phyloP scores from a whole-genome alignment of 2,329 filamentous ascomycete species.

The Verticillium nonalfalfae region DNA sequence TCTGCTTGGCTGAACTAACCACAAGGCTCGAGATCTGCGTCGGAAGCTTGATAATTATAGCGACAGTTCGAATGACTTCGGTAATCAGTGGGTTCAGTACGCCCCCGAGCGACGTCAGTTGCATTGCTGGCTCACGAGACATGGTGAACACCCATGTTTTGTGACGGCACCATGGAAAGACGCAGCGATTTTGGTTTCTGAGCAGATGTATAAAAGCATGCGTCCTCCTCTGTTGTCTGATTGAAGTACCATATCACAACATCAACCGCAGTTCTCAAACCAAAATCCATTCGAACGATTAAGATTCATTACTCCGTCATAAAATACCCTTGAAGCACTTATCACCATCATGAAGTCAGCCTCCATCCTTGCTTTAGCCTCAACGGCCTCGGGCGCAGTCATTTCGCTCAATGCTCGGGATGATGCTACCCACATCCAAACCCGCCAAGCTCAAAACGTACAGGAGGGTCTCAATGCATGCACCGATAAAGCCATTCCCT shows the following conservation, averaged over 20 bases:
- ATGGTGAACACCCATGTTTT: not conserved
- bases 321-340: not conserved
- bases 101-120: not conserved
- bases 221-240: not conserved
- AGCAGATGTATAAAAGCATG: not conserved
- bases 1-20: not conserved
- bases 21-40: not conserved
- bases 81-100: not conserved
- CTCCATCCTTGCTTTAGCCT: not conserved
- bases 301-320: not conserved
- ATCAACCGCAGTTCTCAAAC: no score
- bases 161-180: not conserved
- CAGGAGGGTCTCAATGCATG: not conserved
- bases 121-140: not conserved
- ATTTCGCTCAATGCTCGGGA: not conserved
- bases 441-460: not conserved
- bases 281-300: no score
- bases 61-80: not conserved
- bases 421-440: not conserved
- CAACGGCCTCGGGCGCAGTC: not conserved
- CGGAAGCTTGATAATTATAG: not conserved
- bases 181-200: no score
- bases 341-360: not conserved
- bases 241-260: not conserved
- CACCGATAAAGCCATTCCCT: not conserved